Evolutionary conservation across 1,284 basidiomycete species (phyloP), one percentile per base, ranked within the genome.

Genomic region (Termitomyces sp.): DNA sequence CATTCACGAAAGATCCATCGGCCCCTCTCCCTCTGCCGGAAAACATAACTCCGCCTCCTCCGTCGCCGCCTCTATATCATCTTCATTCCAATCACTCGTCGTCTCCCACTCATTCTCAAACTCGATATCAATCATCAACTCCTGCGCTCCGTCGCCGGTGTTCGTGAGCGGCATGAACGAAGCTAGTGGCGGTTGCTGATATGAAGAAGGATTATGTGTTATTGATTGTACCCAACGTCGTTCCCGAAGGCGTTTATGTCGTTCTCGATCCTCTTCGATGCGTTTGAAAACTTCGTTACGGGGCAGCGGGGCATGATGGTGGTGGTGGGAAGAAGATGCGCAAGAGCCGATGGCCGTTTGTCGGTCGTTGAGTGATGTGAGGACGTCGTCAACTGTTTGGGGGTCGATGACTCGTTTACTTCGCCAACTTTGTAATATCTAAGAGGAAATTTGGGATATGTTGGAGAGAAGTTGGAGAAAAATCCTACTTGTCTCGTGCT

Each of bases 91-190:
- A 68, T 94, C 90, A 65, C 89, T 90, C 40, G 85, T 87, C 40
- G 85, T 82, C 68, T 96, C 94, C 94, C 93, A 96, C 61, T 90
- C 85, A 62, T 94, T 92, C 64, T 96, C 92, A 67, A 96, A 96
- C 70, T 94, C 92, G 50, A 93, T 86, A 62, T 94, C 90, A 54
- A 92, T 73, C 5, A 84, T 76, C 19, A 80, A 63, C 64, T 84
- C 82, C 19, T 72, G 72, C 39, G 73, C 69, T 1, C 75, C 75
- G 33, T 73, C 74, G 1, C 71, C 73, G 7, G 80, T 62, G 51
- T 75, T 76, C 30, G 75, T 73, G n/a, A 82, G 67, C 17, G 78
- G 83, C 54, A 84, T 67, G 66, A 88, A 86, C 39, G 79, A 79
- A 5, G 82, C 79, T 5, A 86, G 70, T 28, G 73, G 78, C 2